Evolutionary conservation across 2,329 filamentous ascomycete species (phyloP), one percentile per base, ranked within the genome.

Genomic region (Trichoderma sp.): DNA sequence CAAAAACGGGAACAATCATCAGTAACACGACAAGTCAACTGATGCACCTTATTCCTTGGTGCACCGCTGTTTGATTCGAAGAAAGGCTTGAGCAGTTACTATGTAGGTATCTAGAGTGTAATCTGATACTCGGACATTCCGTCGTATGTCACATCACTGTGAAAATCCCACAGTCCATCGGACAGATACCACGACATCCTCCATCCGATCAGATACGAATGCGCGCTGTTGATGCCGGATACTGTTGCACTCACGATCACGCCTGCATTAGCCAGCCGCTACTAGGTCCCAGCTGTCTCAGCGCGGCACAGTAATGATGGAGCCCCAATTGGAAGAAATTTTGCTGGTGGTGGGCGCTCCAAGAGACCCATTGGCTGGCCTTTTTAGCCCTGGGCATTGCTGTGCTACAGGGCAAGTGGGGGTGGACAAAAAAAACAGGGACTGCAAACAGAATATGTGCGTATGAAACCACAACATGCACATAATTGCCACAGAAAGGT

Each of bases 251-350:
- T 11, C 47, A 49, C 47, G 47, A 49, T 49, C 47, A 49, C 47
- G 47, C 62, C 52, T 65, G 62, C 52, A 65, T 65, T 65, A 65
- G 62, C 52, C 35, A 40, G 35, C 27, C n/a, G 47, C 62, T 57
- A 47, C 19, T 4, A n/a, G 40, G 16, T 24, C 8, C 27, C 27
- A 47, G 19, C 24, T 21, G 55, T 19, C 62, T 5, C n/a, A n/a
- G 64, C 57, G 24, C 56, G 27, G 27, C 24, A 72, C 72, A 43
- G 74, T 76, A 78, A 77, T 77, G 68, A 73, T 74, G 68, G 69
- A 67, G 72, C 72, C 74, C 76, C 76, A 77, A 78, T 78, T 78
- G 76, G 76, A 77, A 77, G 76, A 75, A 58, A 35, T 49, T n/a
- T 43, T 21, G 33, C 52, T 47, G 37, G 43, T 40, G 33, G 61